Evolutionary conservation across 1,139 yeast genomes (phyloP).

Genomic region (Candida pseudocylindracea): DNA sequence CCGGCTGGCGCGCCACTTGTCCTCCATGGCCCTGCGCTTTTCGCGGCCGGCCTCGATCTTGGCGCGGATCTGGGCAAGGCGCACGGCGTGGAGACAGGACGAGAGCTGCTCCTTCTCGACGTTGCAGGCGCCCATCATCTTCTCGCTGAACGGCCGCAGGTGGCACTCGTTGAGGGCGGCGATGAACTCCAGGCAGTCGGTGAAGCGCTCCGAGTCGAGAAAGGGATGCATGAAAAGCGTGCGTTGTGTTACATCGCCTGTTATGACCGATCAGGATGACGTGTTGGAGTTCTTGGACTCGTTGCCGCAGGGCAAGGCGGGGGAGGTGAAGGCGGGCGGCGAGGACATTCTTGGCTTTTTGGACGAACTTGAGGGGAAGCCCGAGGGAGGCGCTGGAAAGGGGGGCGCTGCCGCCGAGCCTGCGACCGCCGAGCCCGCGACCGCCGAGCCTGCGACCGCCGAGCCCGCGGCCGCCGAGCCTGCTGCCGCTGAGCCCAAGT

Average conservation of each 20-base stretch:
- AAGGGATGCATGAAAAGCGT: slow-evolving; percentile 18
- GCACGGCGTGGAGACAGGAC: slow-evolving; percentile 59
- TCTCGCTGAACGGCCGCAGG: slow-evolving; percentile 39
- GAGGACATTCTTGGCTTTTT: no score
- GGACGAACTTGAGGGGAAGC: no score
- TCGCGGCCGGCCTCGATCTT: slow-evolving; percentile 35
- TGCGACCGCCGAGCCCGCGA: no score
- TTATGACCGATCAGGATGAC: no score
- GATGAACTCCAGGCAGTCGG: slow-evolving; percentile 57
- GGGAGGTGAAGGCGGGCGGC: no score
- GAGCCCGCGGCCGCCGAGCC: no score
- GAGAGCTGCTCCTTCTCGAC: slow-evolving; percentile 62
- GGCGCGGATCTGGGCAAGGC: slow-evolving; percentile 43
- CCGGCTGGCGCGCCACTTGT: slow-evolving; percentile 34
- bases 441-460: no score
- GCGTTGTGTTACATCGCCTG: neutral
- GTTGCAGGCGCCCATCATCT: slow-evolving; percentile 75
- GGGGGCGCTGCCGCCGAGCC: no score
- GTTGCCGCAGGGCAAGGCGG: no score
- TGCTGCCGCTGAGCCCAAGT: no score
- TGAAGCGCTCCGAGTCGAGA: slow-evolving; percentile 20
- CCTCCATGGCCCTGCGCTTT: slow-evolving; percentile 29
- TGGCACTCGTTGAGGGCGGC: slow-evolving; percentile 86
- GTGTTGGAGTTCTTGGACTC: no score
- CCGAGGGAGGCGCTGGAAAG: no score